A percentile compares a stretch with the other conserved stretches of the same genome.
phyloP scores from a whole-genome alignment of 108 stramenopile species.

The Mediolabrus comicus region DNA sequence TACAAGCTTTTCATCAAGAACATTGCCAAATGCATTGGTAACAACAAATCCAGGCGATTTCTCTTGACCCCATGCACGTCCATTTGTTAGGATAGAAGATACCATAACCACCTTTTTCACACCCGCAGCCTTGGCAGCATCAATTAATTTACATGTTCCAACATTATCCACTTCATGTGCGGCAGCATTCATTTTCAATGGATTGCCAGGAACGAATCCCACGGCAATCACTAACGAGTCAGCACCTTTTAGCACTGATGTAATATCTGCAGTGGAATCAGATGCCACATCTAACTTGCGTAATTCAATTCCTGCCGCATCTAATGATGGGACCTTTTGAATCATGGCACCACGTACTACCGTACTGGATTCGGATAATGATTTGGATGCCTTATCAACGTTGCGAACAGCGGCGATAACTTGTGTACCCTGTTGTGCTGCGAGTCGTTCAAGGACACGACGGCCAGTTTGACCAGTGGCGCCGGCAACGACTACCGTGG shows the following conservation, averaged over 20 bases:
- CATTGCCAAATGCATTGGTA: constrained; percentile 84
- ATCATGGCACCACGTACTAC: constrained; percentile 81
- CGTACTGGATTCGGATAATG: constrained; percentile 55
- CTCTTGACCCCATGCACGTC: constrained; percentile 77
- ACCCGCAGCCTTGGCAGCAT: constrained; percentile 77
- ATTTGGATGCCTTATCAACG: constrained; percentile 65
- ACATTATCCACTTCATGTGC: constrained; percentile 85
- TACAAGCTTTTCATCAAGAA: constrained; percentile 78
- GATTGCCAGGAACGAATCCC: constrained; percentile 79
- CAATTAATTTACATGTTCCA: constrained; percentile 74
- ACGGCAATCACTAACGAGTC: constrained; percentile 73
- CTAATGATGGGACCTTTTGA: constrained; percentile 57
- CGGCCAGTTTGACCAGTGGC: constrained; percentile 85
- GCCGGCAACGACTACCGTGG: constrained; percentile 72
- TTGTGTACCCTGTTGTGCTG: constrained; percentile 17
- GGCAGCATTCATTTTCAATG: constrained; percentile 71
- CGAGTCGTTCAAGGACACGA: constrained; percentile 70
- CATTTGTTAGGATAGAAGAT: constrained; percentile 79
- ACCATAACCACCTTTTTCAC: constrained; percentile 78
- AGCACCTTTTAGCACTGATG: constrained; percentile 52
- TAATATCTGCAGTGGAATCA: constrained; percentile 54
- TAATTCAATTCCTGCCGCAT: constrained; percentile 51
- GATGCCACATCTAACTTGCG: constrained; percentile 60
- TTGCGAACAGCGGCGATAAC: constrained; percentile 78
- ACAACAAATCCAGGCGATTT: constrained; percentile 77